Evolutionary conservation across 2,329 filamentous ascomycete genomes (phyloP).

Genomic region (Talaromyces verruculosus): DNA sequence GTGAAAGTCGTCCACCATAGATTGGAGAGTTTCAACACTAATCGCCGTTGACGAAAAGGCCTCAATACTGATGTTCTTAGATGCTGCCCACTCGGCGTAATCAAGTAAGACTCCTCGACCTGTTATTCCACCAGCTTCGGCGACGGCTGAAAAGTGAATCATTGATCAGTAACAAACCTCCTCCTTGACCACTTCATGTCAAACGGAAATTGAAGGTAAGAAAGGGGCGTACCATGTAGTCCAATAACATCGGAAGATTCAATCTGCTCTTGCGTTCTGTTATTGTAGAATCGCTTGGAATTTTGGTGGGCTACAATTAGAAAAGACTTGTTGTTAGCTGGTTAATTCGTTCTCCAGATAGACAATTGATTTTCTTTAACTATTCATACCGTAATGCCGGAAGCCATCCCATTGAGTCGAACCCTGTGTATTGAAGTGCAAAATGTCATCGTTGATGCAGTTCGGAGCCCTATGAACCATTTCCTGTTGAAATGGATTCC

Average conservation of each 20-base stretch:
- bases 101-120: background rate
- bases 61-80: background rate
- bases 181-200: background rate
- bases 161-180: background rate
- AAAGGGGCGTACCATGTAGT: background rate
- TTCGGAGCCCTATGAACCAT: background rate
- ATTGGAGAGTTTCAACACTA: background rate
- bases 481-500: background rate
- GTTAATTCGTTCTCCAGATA: background rate
- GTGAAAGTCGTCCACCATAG: background rate
- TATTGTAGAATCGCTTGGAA: background rate
- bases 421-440: background rate
- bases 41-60: background rate
- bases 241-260: background rate
- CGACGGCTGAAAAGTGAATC: background rate
- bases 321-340: background rate
- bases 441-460: background rate
- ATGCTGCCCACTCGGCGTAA: background rate
- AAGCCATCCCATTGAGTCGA: background rate
- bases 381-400: background rate
- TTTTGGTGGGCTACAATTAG: background rate
- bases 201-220: background rate
- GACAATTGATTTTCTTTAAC: background rate
- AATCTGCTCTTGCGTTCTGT: background rate
- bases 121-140: background rate